These are phyloP conservation scores for Aspergillus cristatus DNA, from an alignment of 495 filamentous ascomycete genomes.

Conservation along the genomic window DNA sequence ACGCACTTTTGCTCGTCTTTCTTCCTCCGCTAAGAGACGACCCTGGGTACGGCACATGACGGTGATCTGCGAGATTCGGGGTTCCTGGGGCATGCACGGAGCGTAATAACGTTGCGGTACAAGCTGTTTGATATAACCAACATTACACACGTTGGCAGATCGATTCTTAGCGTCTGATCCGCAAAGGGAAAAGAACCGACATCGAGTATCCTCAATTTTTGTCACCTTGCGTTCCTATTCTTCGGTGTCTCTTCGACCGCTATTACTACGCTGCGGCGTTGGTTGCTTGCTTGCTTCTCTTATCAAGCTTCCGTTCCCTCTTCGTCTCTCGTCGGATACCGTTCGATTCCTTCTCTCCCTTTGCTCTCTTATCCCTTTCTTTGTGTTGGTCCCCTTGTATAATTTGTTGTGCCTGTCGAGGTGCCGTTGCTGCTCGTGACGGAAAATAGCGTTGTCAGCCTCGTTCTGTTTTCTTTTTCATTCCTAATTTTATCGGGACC, in stretches of 20 bases:
- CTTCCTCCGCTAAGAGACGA: slow-evolving; percentile 3
- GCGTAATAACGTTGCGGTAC: slow-evolving; percentile 34
- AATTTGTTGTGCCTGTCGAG: slow-evolving; percentile 29
- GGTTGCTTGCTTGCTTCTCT: too few relatives aligned
- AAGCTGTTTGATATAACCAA: slow-evolving; percentile 20
- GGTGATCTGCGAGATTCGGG: slow-evolving; percentile 36
- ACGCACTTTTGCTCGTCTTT: slow-evolving; percentile 5
- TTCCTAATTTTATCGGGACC: too few relatives aligned
- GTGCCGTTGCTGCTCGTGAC: slow-evolving; percentile 15
- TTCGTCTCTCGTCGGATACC: slow-evolving; percentile 16
- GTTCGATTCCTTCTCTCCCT: slow-evolving; percentile 20
- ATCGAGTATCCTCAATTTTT: slow-evolving; percentile 25
- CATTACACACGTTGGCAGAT: too few relatives aligned
- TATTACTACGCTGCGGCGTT: too few relatives aligned
- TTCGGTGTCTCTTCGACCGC: slow-evolving; percentile 10
- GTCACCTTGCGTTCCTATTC: slow-evolving; percentile 31
- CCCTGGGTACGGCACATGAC: slow-evolving; percentile 25
- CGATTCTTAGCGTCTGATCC: slow-evolving; percentile 17
- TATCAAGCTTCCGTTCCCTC: slow-evolving; percentile 11
- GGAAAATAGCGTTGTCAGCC: slow-evolving; percentile 5
- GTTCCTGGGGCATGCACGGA: slow-evolving; percentile 44
- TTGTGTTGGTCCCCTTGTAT: slow-evolving; percentile 20
- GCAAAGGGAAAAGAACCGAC: slow-evolving; percentile 28
- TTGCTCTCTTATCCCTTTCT: slow-evolving; percentile 21
- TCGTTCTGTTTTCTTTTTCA: slow-evolving; percentile 8